Percentiles rank a stretch among this genome's conserved stretches.
These are phyloP conservation scores for Kalmanozyma brasiliensis DNA, from an alignment of 1,284 basidiomycete species.

Conservation along the genomic window DNA sequence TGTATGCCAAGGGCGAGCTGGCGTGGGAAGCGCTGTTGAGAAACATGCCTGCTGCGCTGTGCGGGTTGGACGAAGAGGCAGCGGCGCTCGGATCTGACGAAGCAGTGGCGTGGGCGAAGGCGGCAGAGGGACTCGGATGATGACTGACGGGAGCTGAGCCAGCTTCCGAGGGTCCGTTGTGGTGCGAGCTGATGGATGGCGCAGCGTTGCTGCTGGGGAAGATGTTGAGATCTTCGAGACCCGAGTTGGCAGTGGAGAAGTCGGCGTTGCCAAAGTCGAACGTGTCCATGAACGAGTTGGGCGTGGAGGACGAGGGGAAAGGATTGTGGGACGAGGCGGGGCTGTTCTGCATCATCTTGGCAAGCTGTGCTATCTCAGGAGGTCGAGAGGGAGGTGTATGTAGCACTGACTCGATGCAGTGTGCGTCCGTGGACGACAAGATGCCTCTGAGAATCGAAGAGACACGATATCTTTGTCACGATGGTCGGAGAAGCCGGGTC, in stretches of 20 bases:
- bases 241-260: constrained; percentile 38
- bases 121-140: constrained; percentile 43
- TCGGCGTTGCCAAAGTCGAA: constrained; percentile 57
- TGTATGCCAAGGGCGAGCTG: constrained; percentile 30
- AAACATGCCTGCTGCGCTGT: constrained; percentile 7
- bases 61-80: constrained; percentile 4
- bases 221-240: constrained; percentile 51
- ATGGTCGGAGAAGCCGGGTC: not conserved
- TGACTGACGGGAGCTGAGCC: constrained; percentile 43
- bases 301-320: constrained; percentile 35
- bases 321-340: constrained; percentile 27
- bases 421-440: not conserved
- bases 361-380: not conserved
- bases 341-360: constrained; percentile 38
- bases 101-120: constrained; percentile 6
- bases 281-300: constrained; percentile 54
- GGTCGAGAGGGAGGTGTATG: not conserved
- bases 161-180: constrained; percentile 30
- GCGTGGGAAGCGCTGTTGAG: constrained; percentile 28
- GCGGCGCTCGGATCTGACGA: constrained; percentile 14
- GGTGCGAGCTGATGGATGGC: constrained; percentile 16
- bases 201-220: constrained; percentile 23
- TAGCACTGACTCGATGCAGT: not conserved
- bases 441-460: not conserved
- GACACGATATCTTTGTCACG: not conserved